These are phyloP conservation scores for Cladosporium oxysporum DNA, from an alignment of 2,329 filamentous ascomycete species.

Conservation along the genomic window DNA sequence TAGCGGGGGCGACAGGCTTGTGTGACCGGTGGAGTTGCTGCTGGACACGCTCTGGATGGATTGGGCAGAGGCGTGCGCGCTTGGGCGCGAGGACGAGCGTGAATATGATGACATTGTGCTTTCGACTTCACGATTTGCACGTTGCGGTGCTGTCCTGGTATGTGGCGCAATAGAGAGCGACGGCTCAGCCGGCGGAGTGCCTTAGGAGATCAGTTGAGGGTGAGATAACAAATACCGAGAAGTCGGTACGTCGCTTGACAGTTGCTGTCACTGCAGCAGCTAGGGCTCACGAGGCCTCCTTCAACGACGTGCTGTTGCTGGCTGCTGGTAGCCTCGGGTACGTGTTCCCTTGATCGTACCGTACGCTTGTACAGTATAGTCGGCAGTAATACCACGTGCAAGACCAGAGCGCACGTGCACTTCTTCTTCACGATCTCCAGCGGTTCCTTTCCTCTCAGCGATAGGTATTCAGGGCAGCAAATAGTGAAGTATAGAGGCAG, in stretches of 20 bases:
- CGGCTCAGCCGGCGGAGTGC: not conserved
- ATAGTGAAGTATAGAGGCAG: not conserved
- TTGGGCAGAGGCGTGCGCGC: constrained; percentile 6
- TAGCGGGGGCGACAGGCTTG: constrained; percentile 14
- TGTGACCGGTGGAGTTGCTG: constrained; percentile 16
- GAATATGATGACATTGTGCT: constrained; percentile 9
- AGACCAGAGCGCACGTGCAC: not conserved
- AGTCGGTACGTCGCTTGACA: not conserved
- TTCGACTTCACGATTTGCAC: not conserved
- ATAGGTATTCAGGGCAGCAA: not conserved
- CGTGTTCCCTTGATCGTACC: not conserved
- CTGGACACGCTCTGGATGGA: constrained; percentile 12
- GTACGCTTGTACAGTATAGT: not conserved
- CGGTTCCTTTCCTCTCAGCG: not conserved
- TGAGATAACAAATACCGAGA: not conserved
- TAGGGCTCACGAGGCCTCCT: constrained; percentile 6
- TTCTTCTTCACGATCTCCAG: not conserved
- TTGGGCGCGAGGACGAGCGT: constrained; percentile 7
- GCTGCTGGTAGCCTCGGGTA: constrained; percentile 4
- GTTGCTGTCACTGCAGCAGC: not conserved
- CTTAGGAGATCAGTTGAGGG: not conserved
- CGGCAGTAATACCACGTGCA: not conserved
- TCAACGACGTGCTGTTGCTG: not conserved
- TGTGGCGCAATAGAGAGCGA: not conserved
- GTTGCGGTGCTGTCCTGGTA: not conserved